Evolutionary conservation across 345 rosid species (phyloP).

Genomic region (Anacardium occidentale): DNA sequence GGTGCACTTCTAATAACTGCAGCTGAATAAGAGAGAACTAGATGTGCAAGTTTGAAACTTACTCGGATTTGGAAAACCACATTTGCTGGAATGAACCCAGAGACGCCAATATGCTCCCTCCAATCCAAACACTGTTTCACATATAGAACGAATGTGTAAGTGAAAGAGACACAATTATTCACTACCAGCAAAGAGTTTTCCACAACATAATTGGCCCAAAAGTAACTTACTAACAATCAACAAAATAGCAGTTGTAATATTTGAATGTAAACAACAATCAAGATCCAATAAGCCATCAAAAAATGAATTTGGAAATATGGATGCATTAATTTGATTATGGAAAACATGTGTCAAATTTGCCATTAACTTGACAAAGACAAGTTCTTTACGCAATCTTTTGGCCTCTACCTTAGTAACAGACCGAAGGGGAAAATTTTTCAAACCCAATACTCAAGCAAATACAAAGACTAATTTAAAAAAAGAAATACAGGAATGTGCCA

Average conservation of each 20-base stretch:
- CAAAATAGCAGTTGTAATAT: neutral
- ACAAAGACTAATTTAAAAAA: neutral
- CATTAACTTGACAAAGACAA: neutral
- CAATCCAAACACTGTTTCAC: conserved; percentile 86
- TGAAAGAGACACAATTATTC: neutral
- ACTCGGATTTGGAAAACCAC: conserved; percentile 97
- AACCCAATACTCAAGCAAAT: neutral
- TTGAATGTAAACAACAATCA: neutral
- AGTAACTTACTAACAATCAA: neutral
- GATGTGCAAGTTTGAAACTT: conserved; percentile 24
- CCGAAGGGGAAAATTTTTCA: neutral
- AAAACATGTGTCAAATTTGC: conserved; percentile 1
- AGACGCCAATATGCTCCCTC: conserved; percentile 89
- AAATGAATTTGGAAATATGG: neutral
- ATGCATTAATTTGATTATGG: neutral
- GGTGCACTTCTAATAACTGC: neutral
- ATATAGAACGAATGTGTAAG: neutral
- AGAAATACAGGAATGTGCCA: conserved; percentile 7
- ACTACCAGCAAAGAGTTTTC: neutral
- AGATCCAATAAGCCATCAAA: neutral
- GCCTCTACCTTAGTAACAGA: neutral
- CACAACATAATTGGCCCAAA: no score
- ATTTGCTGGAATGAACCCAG: conserved; percentile 93
- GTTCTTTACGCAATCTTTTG: neutral
- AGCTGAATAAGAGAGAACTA: neutral